These are phyloP conservation scores for Crithidia brevicula DNA, from an alignment of 208 protist genomes.

Conservation along the genomic window DNA sequence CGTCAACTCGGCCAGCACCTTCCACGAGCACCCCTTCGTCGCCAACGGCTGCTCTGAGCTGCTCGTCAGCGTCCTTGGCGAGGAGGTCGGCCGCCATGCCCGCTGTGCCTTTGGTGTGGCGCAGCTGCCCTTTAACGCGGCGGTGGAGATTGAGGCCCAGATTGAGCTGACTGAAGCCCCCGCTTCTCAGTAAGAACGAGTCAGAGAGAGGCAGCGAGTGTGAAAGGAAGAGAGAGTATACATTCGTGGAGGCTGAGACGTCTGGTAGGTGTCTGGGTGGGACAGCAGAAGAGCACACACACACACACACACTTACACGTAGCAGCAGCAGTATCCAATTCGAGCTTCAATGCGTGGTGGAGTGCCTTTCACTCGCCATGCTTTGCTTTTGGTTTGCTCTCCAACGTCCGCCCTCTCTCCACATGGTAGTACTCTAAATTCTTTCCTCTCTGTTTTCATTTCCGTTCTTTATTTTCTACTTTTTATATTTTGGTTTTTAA, in stretches of 20 bases:
- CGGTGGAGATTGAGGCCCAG: constrained; percentile 74
- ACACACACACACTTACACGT: too few relatives aligned
- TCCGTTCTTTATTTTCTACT: neutral
- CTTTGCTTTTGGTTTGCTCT: too few relatives aligned
- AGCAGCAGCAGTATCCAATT: too few relatives aligned
- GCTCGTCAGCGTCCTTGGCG: constrained; percentile 69
- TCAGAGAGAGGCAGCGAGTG: neutral
- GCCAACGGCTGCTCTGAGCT: constrained; percentile 84
- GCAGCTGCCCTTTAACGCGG: constrained; percentile 66
- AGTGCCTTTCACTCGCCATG: too few relatives aligned
- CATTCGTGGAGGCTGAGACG: too few relatives aligned
- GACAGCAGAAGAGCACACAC: too few relatives aligned
- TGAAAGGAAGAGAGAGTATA: neutral
- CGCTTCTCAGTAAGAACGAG: neutral
- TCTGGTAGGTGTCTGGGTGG: too few relatives aligned
- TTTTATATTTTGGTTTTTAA: neutral
- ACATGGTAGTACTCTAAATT: too few relatives aligned
- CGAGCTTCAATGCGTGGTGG: too few relatives aligned
- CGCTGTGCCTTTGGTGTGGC: constrained; percentile 76
- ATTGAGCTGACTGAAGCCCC: constrained; percentile 46
- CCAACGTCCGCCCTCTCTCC: neutral
- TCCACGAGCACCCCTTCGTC: constrained; percentile 68
- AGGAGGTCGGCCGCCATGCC: constrained; percentile 69
- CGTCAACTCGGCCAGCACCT: constrained; percentile 64
- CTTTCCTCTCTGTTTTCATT: neutral